Evolutionary conservation across 306 rosid genomes (phyloP), one percentile per base, ranked within the genome.

Genomic region (Cajanus cajan): DNA sequence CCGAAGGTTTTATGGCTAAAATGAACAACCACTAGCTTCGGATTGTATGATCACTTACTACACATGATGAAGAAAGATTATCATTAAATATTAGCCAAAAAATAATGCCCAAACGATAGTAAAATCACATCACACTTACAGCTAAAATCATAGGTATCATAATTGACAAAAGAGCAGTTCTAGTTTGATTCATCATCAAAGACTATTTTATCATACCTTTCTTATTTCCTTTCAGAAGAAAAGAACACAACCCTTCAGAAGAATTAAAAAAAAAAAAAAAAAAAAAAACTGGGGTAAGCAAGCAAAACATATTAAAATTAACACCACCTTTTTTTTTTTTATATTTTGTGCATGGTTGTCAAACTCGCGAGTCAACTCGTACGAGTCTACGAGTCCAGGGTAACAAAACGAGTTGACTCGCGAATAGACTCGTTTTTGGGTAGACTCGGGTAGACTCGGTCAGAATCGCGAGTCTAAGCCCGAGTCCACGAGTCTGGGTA

Each of bases 131-230:
- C 14, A 24, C 48, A 48, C 41, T 19, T 36, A 18, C 65, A 74
- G 4, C 71, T 77, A 65, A 69, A 64, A 78, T 72, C 12, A 44
- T 2, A 54, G 10, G 21, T 65, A 50, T 63, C 58, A 21, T n/a
- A 39, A 9, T 47, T 34, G 16, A 63, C 41, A 14, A 37, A 76
- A 71, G 50, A 34, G 24, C 64, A 70, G 28, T 25, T 80, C 39
- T 12, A 70, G 6, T 43, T 57, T 14, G 11, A 25, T 57, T 80
- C 48, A 48, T 54, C n/a, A 33, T 1, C 51, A 21, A 37, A 57
- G 44, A 61, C 43, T 31, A 80, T 71, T 37, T 52, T 40, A 7
- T 47, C 24, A 48, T 16, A 33, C 15, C 73, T 66, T 48, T 24
- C 47, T 36, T 10, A 28, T 13, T 76, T 40, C 25, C 58, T 51